Conservation (phyloP, 129 eudicot genomes). For the Kitagawia praeruptora region DNA sequence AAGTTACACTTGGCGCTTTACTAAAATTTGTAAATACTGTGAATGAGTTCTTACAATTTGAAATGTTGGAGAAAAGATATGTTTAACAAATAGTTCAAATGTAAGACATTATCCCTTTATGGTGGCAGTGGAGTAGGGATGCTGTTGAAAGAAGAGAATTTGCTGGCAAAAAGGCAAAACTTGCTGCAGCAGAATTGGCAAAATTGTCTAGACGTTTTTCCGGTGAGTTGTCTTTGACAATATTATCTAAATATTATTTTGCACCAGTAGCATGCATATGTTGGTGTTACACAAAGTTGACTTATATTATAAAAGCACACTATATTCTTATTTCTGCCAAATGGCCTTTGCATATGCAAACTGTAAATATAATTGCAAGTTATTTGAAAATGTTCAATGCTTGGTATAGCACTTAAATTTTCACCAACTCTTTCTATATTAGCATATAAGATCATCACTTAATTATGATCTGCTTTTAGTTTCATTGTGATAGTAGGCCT, state of each 20-base stretch:
- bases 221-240: conserved; percentile 43
- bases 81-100: neutral
- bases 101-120: neutral
- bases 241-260: neutral
- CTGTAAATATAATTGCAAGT: neutral
- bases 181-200: conserved; percentile 95
- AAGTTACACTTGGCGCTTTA: neutral
- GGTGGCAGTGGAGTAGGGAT: conserved; percentile 69
- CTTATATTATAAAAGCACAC: neutral
- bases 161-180: conserved; percentile 95
- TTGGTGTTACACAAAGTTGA: neutral
- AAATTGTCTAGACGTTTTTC: conserved; percentile 93
- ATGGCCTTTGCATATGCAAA: neutral
- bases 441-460: no score
- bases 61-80: neutral
- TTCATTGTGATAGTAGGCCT: no score
- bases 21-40: neutral
- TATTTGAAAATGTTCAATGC: neutral
- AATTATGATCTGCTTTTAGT: no score
- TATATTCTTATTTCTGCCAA: neutral
- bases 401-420: neutral
- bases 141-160: conserved; percentile 83
- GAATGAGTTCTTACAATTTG: neutral
- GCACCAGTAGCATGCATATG: neutral
- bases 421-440: neutral